phyloP scores from a whole-genome alignment of 306 rosid species.

The Prunus persica region Prunus_persica_NCBIv2 NC_034015.1:11574501-11575000 shows the following conservation, averaged over 20 bases:
- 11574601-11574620: conserved; percentile 86
- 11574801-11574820: too few species aligned
- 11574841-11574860: not conserved
- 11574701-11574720: not conserved
- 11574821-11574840: too few species aligned
- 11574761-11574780: not conserved
- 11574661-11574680: conserved; percentile 88
- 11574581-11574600: not conserved
- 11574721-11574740: not conserved
- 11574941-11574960: not conserved
- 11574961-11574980: not conserved
- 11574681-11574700: conserved; percentile 24
- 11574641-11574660: conserved; percentile 87
- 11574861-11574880: not conserved
- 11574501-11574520: not conserved
- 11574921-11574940: not conserved
- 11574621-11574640: conserved; percentile 86
- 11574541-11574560: not conserved
- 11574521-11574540: not conserved
- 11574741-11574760: too few species aligned
- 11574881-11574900: not conserved
- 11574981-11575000: not conserved
- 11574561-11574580: not conserved
- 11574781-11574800: too few species aligned
- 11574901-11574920: not conserved